Conservation (phyloP, 192 early-diverging fungal genomes). For the Coemansia umbellata region DNA sequence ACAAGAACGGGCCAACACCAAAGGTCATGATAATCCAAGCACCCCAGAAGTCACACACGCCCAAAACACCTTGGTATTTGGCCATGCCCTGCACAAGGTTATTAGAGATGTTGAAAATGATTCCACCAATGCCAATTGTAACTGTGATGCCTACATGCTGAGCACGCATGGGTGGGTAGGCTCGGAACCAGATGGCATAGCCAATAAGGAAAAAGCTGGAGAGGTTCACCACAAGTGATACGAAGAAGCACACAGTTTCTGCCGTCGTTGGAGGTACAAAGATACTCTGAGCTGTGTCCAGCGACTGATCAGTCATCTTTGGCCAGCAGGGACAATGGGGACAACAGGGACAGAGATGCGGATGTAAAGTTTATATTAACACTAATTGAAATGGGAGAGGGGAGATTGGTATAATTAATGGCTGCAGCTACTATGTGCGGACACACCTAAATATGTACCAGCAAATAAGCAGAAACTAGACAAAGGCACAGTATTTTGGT, state of each 20-base stretch:
- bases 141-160: slow-evolving; percentile 44
- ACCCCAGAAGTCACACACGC: slow-evolving; percentile 28
- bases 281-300: slow-evolving; percentile 27
- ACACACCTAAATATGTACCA: too few species aligned
- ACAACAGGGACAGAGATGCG: too few species aligned
- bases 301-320: slow-evolving; percentile 10
- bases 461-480: too few species aligned
- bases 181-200: slow-evolving; percentile 29
- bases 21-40: slow-evolving; percentile 33
- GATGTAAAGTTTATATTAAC: too few species aligned
- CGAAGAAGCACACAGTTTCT: slow-evolving; percentile 28
- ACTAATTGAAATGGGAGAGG: too few species aligned
- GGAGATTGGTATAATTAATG: too few species aligned
- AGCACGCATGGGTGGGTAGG: slow-evolving; percentile 36
- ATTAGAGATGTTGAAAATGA: slow-evolving; percentile 37
- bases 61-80: slow-evolving; percentile 29
- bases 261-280: slow-evolving; percentile 25
- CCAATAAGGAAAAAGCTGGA: slow-evolving; percentile 17
- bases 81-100: slow-evolving; percentile 40
- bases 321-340: too few species aligned
- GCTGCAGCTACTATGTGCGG: too few species aligned
- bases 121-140: slow-evolving; percentile 19
- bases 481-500: too few species aligned
- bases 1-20: slow-evolving; percentile 17
- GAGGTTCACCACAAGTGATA: slow-evolving; percentile 24